Evolutionary conservation across 1,284 basidiomycete genomes (phyloP).

Genomic region (Pholiota adiposa): DNA sequence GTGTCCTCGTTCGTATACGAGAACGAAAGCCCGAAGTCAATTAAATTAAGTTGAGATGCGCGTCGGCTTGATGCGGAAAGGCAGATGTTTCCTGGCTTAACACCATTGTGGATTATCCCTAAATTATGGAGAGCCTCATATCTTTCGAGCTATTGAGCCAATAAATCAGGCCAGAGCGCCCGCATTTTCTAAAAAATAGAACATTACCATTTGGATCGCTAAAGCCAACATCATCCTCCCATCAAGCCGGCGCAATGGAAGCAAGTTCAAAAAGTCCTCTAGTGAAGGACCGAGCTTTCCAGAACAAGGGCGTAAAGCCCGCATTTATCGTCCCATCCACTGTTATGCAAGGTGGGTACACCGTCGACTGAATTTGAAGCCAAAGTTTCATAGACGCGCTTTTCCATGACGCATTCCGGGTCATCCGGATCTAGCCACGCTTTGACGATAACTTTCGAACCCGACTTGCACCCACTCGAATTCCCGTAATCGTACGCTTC

Average conservation of each 20-base stretch:
- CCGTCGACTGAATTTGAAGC: background rate
- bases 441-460: slow-evolving; percentile 29
- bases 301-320: slow-evolving; percentile 29
- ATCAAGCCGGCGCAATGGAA: slow-evolving; percentile 22
- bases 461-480: slow-evolving; percentile 23
- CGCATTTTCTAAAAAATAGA: background rate
- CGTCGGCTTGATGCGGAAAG: slow-evolving; percentile 9
- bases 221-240: slow-evolving; percentile 28
- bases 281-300: slow-evolving; percentile 31
- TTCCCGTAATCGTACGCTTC: slow-evolving; percentile 30
- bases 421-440: slow-evolving; percentile 28
- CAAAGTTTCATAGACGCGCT: slow-evolving; percentile 23
- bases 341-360: slow-evolving; percentile 13
- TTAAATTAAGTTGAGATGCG: slow-evolving; percentile 23
- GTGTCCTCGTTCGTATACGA: slow-evolving; percentile 6
- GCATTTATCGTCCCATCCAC: slow-evolving; percentile 20
- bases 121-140: slow-evolving; percentile 28
- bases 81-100: slow-evolving; percentile 36
- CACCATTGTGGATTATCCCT: slow-evolving; percentile 33
- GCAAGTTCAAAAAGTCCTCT: slow-evolving; percentile 22
- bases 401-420: slow-evolving; percentile 29
- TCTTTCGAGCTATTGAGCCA: slow-evolving; percentile 26
- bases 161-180: background rate
- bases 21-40: slow-evolving; percentile 33
- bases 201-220: slow-evolving; percentile 31